Evolutionary conservation across 441 rosid species (phyloP).

Genomic region (Gossypium gossypioides): DNA sequence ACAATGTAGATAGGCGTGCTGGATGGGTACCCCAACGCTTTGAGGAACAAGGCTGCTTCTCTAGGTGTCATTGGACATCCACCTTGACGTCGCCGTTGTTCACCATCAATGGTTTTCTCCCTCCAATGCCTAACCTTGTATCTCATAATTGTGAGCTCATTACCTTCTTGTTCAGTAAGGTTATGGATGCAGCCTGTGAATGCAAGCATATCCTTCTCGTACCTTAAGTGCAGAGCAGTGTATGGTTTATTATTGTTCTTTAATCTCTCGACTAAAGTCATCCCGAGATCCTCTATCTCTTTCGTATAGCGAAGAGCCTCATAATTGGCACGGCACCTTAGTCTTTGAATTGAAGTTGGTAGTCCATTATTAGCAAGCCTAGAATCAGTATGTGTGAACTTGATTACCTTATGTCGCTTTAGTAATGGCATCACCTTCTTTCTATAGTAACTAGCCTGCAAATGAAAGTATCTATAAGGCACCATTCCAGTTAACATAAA

Average conservation of each 20-base stretch:
- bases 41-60: constrained; percentile 78
- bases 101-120: constrained; percentile 76
- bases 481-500: constrained; percentile 9
- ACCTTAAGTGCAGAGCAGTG: neutral
- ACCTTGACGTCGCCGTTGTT: constrained; percentile 50
- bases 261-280: neutral
- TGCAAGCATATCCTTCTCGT: constrained; percentile 1
- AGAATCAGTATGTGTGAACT: neutral
- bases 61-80: constrained; percentile 93
- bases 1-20: constrained; percentile 72
- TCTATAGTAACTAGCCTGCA: constrained; percentile 51
- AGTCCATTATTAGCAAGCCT: neutral
- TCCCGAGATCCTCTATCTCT: neutral
- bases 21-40: constrained; percentile 83
- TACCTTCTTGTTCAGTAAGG: constrained; percentile 54
- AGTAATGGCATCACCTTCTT: neutral
- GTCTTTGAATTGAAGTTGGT: neutral
- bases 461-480: constrained; percentile 15
- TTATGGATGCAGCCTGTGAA: constrained; percentile 50
- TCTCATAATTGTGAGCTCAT: constrained; percentile 64
- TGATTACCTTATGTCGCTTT: neutral
- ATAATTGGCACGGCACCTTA: neutral
- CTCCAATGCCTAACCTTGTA: constrained; percentile 74
- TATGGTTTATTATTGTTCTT: neutral
- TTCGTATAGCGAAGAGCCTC: neutral